Evolutionary conservation across 2,329 filamentous ascomycete genomes (phyloP), one percentile per base, ranked within the genome.

Genomic region (Lachnellula willkommii): DNA sequence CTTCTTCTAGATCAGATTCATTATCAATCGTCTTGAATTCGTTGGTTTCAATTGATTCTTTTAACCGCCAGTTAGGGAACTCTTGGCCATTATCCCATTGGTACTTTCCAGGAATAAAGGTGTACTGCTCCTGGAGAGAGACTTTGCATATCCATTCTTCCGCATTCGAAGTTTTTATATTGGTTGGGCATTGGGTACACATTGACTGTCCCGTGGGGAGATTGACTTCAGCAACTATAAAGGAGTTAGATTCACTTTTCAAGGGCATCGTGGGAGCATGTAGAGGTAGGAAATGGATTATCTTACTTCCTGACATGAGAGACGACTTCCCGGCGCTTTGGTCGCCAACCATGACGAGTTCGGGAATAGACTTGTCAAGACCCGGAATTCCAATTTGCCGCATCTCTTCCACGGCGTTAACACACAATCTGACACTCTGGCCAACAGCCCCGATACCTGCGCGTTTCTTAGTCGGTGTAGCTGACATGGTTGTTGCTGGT

Each of bases 311-410:
- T 32, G 28, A 32, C 28, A 32, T 32, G 4, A 32, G 28, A 9
- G 28, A 32, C 0, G 85, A 90, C 68, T 96, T 96, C 0, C 91
- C 92, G 0, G 90, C 87, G 0, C 83, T 89, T 66, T 96, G 91
- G 49, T 95, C 90, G 0, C 91, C 91, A 0, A 95, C 83, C 0
- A 95, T 81, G 5, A 93, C 88, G 9, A 95, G 83, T 63, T 90
- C 89, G 0, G 91, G 90, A 0, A 95, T 74, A 0, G 82, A 81
- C 0, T 90, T 81, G 0, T 75, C 66, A 4, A 84, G 80, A 17
- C 88, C 82, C 50, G 88, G 84, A 0, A 95, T 84, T 0, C 88
- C 89, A 0, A 93, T 78, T 5, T 84, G 79, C 50, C 89, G 83
- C 0, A 96, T 79, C 48, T 87, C 81, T 3, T 81, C 82, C 0